A percentile compares a stretch with the other conserved stretches of the same genome.
phyloP scores from a whole-genome alignment of 169 alveolate species.

The Theileria orientalis region DNA sequence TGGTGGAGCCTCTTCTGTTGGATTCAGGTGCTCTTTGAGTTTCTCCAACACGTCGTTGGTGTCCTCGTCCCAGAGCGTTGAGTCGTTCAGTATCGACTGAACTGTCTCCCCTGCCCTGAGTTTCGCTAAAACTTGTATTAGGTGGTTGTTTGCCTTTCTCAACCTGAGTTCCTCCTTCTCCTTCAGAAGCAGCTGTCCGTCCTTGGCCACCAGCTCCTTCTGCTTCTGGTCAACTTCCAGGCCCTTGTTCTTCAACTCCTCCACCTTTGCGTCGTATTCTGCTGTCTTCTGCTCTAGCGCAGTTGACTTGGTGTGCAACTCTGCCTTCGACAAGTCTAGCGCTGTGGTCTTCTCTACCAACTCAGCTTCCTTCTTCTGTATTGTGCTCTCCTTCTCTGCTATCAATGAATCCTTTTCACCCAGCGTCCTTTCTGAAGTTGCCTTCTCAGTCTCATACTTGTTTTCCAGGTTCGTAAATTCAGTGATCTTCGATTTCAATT shows the following conservation, averaged over 20 bases:
- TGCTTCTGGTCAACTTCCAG: constrained; percentile 3
- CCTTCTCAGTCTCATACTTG: background rate
- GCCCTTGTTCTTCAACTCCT: constrained; percentile 11
- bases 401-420: background rate
- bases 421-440: background rate
- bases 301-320: background rate
- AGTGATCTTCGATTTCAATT: background rate
- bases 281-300: constrained; percentile 1
- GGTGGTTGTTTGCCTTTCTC: background rate
- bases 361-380: background rate
- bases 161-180: background rate
- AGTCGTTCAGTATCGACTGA: background rate
- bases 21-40: background rate
- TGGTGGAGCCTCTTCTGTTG: background rate
- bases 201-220: background rate
- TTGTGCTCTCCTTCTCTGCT: background rate
- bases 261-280: constrained; percentile 7
- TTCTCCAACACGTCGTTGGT: background rate
- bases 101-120: background rate
- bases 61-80: background rate
- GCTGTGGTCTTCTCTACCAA: background rate
- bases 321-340: background rate
- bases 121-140: background rate
- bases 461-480: background rate
- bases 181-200: constrained; percentile 1